Evolutionary conservation across 768 basidiomycete genomes (phyloP).

Genomic region (Clitopilus hobsonii): DNA sequence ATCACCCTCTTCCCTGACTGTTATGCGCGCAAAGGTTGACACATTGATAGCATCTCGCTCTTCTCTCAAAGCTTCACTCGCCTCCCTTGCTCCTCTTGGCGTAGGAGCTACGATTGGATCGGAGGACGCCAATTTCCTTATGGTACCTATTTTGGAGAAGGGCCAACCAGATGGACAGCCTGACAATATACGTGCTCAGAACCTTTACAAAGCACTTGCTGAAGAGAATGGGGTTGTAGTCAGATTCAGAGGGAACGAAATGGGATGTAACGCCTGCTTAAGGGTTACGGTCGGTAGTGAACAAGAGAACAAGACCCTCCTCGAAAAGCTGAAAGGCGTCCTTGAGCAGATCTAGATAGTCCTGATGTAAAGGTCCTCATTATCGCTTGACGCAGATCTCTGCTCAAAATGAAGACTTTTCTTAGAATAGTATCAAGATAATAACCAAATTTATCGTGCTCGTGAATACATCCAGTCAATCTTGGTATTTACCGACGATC

Average conservation of each 20-base stretch:
- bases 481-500: too few relatives aligned
- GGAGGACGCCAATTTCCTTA: slow-evolving; percentile 86
- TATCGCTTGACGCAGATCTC: too few relatives aligned
- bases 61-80: slow-evolving; percentile 56
- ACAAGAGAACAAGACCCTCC: slow-evolving; percentile 64
- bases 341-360: slow-evolving; percentile 18
- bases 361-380: neutral
- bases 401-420: too few relatives aligned
- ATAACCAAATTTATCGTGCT: too few relatives aligned
- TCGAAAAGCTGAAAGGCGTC: slow-evolving; percentile 51
- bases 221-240: slow-evolving; percentile 87
- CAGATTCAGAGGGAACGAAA: slow-evolving; percentile 80
- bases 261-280: slow-evolving; percentile 83
- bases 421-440: too few relatives aligned
- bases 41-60: too few relatives aligned
- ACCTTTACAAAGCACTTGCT: slow-evolving; percentile 77
- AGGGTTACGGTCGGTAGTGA: slow-evolving; percentile 86
- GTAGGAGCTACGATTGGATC: slow-evolving; percentile 71
- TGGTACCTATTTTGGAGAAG: slow-evolving; percentile 68
- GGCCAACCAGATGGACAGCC: slow-evolving; percentile 27
- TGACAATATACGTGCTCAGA: slow-evolving; percentile 57
- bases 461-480: too few relatives aligned
- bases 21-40: slow-evolving; percentile 72
- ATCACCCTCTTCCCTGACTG: slow-evolving; percentile 51
- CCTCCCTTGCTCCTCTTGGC: slow-evolving; percentile 40